Conservation (phyloP, 2,329 filamentous ascomycete genomes). For the Apiospora arundinis region DNA sequence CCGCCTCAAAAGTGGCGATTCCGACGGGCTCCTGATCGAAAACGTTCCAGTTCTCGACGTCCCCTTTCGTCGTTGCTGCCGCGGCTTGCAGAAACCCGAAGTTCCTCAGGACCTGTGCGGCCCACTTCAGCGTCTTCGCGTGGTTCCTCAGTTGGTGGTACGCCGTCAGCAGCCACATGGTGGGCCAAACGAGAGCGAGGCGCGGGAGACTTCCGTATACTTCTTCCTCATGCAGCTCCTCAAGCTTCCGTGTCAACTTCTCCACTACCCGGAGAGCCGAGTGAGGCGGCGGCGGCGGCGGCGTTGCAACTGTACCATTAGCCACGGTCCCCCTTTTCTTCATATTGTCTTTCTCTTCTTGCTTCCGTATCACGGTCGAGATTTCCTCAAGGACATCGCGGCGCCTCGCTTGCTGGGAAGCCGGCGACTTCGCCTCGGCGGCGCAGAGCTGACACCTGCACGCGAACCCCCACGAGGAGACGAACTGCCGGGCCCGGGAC, state of each 20-base stretch:
- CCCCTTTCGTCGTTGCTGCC: background rate
- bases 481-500: conserved; percentile 36
- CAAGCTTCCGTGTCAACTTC: conserved; percentile 38
- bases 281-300: conserved; percentile 36
- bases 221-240: conserved; percentile 41
- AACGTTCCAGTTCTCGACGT: conserved; percentile 25
- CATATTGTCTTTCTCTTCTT: conserved; percentile 25
- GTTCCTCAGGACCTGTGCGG: conserved; percentile 39
- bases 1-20: conserved; percentile 44
- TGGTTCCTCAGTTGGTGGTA: conserved; percentile 41
- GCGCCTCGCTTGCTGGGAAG: conserved; percentile 30
- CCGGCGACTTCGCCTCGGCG: conserved; percentile 35
- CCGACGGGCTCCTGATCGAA: conserved; percentile 34
- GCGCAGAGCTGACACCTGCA: conserved; percentile 48
- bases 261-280: conserved; percentile 42
- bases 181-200: conserved; percentile 44
- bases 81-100: conserved; percentile 39
- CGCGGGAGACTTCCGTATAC: conserved; percentile 40
- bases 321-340: background rate
- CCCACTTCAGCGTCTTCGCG: conserved; percentile 40
- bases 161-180: conserved; percentile 44
- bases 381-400: conserved; percentile 3
- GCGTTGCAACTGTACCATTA: background rate
- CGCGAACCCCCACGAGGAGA: conserved; percentile 46
- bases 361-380: conserved; percentile 29